Percentiles rank a stretch among this genome's conserved stretches.
Conservation (phyloP, 2,329 filamentous ascomycete genomes). For the Helminthosporium solani region DNA sequence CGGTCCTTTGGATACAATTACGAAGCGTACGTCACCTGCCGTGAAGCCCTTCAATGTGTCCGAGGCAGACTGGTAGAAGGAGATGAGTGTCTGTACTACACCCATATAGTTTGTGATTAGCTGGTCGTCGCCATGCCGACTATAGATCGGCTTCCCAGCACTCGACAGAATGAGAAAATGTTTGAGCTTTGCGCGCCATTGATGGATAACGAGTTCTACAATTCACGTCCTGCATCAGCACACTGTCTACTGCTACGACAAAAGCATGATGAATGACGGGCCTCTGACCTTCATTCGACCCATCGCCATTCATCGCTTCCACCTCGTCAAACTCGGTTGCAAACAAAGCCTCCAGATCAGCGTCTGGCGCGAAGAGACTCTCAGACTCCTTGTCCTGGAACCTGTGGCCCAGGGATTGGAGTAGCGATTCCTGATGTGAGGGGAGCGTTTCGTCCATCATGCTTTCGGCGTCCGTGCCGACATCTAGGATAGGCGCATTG, state of each 20-base stretch:
- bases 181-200: conserved; percentile 92
- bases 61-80: conserved; percentile 82
- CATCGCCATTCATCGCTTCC: conserved; percentile 57
- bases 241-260: conserved; percentile 4
- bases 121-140: conserved; percentile 84
- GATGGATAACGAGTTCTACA: conserved; percentile 56
- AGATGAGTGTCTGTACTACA: conserved; percentile 95
- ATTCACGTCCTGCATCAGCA: conserved; percentile 31
- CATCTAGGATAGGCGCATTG: conserved; percentile 63
- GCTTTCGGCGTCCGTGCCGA: conserved; percentile 74
- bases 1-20: conserved; percentile 79
- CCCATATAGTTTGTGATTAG: conserved; percentile 93
- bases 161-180: conserved; percentile 96
- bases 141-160: conserved; percentile 96
- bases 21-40: conserved; percentile 82
- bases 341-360: conserved; percentile 63
- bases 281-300: conserved; percentile 60
- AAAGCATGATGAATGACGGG: conserved; percentile 11
- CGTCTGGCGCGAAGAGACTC: conserved; percentile 47
- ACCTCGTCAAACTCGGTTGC: conserved; percentile 76
- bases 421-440: conserved; percentile 65
- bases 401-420: conserved; percentile 66
- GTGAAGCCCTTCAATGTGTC: conserved; percentile 81
- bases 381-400: conserved; percentile 56
- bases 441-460: conserved; percentile 71